A percentile compares a stretch with the other conserved stretches of the same genome.
phyloP scores from a whole-genome alignment of 129 eudicot genomes.

The Deinandra increscens region DNA sequence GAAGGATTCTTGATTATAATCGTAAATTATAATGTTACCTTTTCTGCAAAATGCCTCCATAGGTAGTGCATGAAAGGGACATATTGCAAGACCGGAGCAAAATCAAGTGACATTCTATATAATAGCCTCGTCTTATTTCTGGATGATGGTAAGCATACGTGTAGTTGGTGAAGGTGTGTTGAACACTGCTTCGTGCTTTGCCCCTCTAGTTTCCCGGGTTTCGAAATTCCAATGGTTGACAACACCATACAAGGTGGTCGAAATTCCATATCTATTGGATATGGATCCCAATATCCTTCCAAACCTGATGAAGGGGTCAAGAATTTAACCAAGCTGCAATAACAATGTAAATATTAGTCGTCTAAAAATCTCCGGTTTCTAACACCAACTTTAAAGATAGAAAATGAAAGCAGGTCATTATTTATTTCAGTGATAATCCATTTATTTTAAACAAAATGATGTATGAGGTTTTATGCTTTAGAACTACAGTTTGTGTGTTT shows the following conservation, averaged over 20 bases:
- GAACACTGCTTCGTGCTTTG: constrained; percentile 76
- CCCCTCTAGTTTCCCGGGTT: constrained; percentile 92
- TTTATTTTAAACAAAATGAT: neutral
- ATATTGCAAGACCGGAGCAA: constrained; percentile 79
- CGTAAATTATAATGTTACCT: constrained; percentile 42
- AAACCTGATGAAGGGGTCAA: constrained; percentile 90
- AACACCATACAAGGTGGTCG: constrained; percentile 95
- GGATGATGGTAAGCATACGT: constrained; percentile 83
- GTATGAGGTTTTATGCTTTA: neutral
- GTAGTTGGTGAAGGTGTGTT: constrained; percentile 97
- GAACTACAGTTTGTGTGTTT: neutral
- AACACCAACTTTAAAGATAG: neutral
- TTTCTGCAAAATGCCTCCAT: constrained; percentile 90
- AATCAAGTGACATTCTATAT: constrained; percentile 96
- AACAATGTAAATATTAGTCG: constrained; percentile 16
- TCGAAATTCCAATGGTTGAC: constrained; percentile 97
- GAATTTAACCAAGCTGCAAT: constrained; percentile 86
- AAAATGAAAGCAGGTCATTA: neutral
- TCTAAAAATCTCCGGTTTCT: neutral
- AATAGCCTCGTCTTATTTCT: constrained; percentile 75
- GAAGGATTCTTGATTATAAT: neutral
- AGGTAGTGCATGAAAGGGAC: constrained; percentile 71
- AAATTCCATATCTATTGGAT: constrained; percentile 97
- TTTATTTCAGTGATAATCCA: neutral
- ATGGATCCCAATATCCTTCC: constrained; percentile 98